Evolutionary conservation across 2,329 filamentous ascomycete genomes (phyloP), one percentile per base, ranked within the genome.

Genomic region (Acephala macrosclerotiorum): DNA sequence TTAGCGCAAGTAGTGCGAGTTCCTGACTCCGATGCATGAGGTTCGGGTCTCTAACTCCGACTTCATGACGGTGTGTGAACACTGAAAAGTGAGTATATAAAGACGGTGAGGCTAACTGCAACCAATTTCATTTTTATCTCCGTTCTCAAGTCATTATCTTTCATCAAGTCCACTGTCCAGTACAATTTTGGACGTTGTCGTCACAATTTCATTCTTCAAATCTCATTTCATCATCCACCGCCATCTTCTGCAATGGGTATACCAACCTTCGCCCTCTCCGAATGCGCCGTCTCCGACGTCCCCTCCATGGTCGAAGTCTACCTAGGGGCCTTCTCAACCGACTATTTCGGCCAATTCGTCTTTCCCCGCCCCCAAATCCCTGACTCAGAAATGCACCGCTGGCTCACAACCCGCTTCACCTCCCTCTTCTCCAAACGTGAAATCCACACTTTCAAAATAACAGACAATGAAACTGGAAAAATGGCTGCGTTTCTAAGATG

Each of bases 401-500:
- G 78, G 77, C 73, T 79, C 22, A 69, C 60, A 6, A 49, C 12
- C 2, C 75, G 77, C 47, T 73, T 78, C 51, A 59, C 51, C 29
- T 51, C 42, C 1, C 75, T 75, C 57, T 66, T 81, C 61, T 11
- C 36, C n/a, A 70, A 77, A 29, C 75, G 66, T 8, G 66, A 68
- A 16, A 68, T 75, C 22, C 73, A 73, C 4, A 72, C 75, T 64
- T 80, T 76, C 69, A 78, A 79, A 64, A 65, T 80, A 29, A 69
- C 71, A 36, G 75, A 80, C 60, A 58, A 36, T 1, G 38, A 53
- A 12, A 75, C 67, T 7, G 75, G 73, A 1, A 69, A 74, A 8
- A 61, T 78, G 6, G 75, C 74, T 14, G 76, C 77, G 11, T 79
- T 75, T 36, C 63, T 73, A 1, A 70, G 79, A n/a, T 80, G 77